phyloP scores from a whole-genome alignment of 2,329 filamentous ascomycete genomes.

The Lomentospora prolificans region DNA sequence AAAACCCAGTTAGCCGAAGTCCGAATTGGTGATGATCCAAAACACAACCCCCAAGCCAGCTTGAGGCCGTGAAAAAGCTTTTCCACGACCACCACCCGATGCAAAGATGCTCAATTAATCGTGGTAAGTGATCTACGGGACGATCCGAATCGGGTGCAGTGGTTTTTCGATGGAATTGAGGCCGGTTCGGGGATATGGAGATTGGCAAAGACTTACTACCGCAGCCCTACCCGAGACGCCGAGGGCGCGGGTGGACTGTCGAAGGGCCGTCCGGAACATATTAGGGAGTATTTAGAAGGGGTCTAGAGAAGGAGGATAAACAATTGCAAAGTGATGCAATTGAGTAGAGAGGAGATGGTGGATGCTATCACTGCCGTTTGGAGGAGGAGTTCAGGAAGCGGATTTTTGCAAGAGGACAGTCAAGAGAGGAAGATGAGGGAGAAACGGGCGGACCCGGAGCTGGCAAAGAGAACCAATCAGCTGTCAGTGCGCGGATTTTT shows the following conservation, averaged over 20 bases:
- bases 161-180: slow-evolving; percentile 36
- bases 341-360: slow-evolving; percentile 52
- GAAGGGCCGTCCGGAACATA: slow-evolving; percentile 98
- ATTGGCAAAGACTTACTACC: slow-evolving; percentile 67
- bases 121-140: not conserved
- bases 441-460: slow-evolving; percentile 24
- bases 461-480: slow-evolving; percentile 24
- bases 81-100: slow-evolving; percentile 6
- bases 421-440: slow-evolving; percentile 30
- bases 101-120: not conserved
- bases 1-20: slow-evolving; percentile 44
- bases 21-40: slow-evolving; percentile 6
- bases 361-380: slow-evolving; percentile 39
- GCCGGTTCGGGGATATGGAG: slow-evolving; percentile 24
- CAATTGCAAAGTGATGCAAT: slow-evolving; percentile 56
- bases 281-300: slow-evolving; percentile 40
- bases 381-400: slow-evolving; percentile 16
- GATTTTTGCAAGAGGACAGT: slow-evolving; percentile 19
- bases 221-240: slow-evolving; percentile 85
- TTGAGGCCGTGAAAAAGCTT: slow-evolving; percentile 17
- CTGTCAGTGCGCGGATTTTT: slow-evolving; percentile 25
- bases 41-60: slow-evolving; percentile 15
- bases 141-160: slow-evolving; percentile 24
- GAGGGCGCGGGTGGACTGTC: slow-evolving; percentile 92
- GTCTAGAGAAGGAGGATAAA: slow-evolving; percentile 30